phyloP scores from a whole-genome alignment of 2,329 filamentous ascomycete species.

The Mycocentrospora acerina region DNA sequence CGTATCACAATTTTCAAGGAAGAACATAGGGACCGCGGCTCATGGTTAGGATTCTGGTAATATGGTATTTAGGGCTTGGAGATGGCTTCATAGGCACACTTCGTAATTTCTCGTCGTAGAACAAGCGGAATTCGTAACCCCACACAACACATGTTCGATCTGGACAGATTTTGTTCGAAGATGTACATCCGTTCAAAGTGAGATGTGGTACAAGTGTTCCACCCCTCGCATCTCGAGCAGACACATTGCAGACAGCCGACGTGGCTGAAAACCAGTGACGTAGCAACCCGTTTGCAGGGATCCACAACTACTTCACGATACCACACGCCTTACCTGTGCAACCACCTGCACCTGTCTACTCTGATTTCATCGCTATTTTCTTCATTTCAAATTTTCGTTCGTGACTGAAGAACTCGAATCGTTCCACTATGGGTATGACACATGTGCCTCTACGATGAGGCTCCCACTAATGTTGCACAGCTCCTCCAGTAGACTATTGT shows the following conservation, averaged over 20 bases:
- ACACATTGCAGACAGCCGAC: not conserved
- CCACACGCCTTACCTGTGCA: not conserved
- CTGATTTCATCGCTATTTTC: not conserved
- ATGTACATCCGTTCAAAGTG: not conserved
- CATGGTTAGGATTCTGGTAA: no score
- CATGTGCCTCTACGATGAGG: not conserved
- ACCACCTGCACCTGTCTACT: not conserved
- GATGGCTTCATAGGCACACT: no score
- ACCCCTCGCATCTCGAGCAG: slow-evolving; percentile 1
- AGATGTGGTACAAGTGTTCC: not conserved
- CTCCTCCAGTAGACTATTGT: slow-evolving; percentile 30
- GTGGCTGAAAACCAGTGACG: no score
- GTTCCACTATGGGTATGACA: slow-evolving; percentile 23
- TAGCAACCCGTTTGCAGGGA: not conserved
- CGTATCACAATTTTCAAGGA: no score
- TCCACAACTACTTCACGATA: slow-evolving; percentile 8
- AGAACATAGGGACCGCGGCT: no score
- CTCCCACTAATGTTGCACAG: slow-evolving; percentile 18
- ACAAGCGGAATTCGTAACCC: no score
- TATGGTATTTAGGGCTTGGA: no score
- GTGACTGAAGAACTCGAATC: not conserved
- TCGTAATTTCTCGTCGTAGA: no score
- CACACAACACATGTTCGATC: no score
- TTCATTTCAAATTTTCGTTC: not conserved
- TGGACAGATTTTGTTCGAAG: no score